Base-by-base conservation (phyloP, 345 rosid species). In the Chamaenerion angustifolium region DNA sequence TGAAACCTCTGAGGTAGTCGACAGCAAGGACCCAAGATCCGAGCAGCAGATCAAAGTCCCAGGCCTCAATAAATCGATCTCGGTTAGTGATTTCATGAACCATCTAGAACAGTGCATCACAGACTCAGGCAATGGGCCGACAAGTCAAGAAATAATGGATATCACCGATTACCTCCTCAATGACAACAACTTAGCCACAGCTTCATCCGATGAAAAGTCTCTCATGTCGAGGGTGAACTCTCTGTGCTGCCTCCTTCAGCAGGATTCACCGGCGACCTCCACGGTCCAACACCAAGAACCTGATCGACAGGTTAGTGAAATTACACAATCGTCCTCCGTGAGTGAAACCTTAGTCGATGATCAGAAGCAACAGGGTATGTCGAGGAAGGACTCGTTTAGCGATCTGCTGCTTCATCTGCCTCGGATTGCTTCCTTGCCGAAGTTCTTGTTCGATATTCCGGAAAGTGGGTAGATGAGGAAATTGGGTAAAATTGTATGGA, bases 211-310 rank as follows among this genome's bases (percentile, higher is more conserved):
- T 60, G 99, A 93, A 73, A 84, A 85, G 61, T 80, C 75, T 61
- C 89, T 93, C 21, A 93, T 93, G 92, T 76, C 99, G 41, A 79
- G 99, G 72, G 99, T 93, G 58, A 81, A 93, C 64, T 93, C 99
- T 60, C 84, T 93, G 21, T 88, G 77, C 61, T 85, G 95, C 75
- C 96, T 93, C 49, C 56, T 93, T 76, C 94, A 87, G 69, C 79
- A 82, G 65, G 99, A 93, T 35, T 63, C 74, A 4, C 49, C 57
- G 6, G 19, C 76, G 6, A 25, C 76, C 19, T 8, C 37, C 25
- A 13, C 41, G 6, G 52, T 64, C 41, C 71, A 74, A 57, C 74
- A 71, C 70, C 54, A 71, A 56, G 90, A 50, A 35, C 14, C 54
- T 0, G 37, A 31, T 31, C 43, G 43, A 0, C 1, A 37, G 54